Percentiles rank a stretch among this genome's conserved stretches.
Evolutionary conservation across 106 monocot species (phyloP).

Genomic region (Chionographis japonica): DNA sequence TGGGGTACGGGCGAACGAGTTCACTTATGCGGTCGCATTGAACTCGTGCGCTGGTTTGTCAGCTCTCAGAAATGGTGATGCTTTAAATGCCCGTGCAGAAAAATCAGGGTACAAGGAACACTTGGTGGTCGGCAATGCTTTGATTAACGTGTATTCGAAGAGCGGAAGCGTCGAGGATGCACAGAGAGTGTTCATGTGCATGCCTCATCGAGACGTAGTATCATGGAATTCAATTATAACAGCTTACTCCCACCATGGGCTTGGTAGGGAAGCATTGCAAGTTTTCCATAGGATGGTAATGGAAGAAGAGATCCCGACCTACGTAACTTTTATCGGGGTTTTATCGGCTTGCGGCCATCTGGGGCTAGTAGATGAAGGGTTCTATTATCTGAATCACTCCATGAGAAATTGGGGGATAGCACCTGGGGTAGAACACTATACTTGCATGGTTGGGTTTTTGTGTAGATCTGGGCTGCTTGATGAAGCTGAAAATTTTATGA

Average conservation of each 20-base stretch:
- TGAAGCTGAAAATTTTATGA: slow-evolving; percentile 53
- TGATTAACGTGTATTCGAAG: slow-evolving; percentile 73
- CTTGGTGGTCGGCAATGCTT: slow-evolving; percentile 40
- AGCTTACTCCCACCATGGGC: slow-evolving; percentile 49
- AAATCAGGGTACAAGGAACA: slow-evolving; percentile 37
- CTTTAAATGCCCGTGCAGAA: slow-evolving; percentile 35
- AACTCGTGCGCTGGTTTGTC: slow-evolving; percentile 53
- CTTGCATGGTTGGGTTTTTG: slow-evolving; percentile 63
- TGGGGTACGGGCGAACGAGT: slow-evolving; percentile 40
- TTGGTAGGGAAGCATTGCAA: slow-evolving; percentile 47
- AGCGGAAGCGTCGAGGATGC: slow-evolving; percentile 50
- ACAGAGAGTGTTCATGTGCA: slow-evolving; percentile 23
- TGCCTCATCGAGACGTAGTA: slow-evolving; percentile 41
- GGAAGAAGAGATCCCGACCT: slow-evolving; percentile 33
- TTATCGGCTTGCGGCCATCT: slow-evolving; percentile 57
- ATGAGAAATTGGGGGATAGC: slow-evolving; percentile 36
- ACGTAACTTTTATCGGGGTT: slow-evolving; percentile 60
- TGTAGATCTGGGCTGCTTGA: slow-evolving; percentile 44
- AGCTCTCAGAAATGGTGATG: slow-evolving; percentile 44
- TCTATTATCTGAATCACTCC: slow-evolving; percentile 41
- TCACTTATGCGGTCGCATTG: slow-evolving; percentile 46
- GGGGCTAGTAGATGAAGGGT: slow-evolving; percentile 48
- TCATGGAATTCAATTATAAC: slow-evolving; percentile 78
- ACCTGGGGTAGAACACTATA: slow-evolving; percentile 67
- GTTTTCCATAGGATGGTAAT: slow-evolving; percentile 40